A percentile compares a stretch with the other conserved stretches of the same genome.
These are phyloP conservation scores for Alnus rubra DNA, from an alignment of 306 rosid genomes.

Conservation along the genomic window DNA sequence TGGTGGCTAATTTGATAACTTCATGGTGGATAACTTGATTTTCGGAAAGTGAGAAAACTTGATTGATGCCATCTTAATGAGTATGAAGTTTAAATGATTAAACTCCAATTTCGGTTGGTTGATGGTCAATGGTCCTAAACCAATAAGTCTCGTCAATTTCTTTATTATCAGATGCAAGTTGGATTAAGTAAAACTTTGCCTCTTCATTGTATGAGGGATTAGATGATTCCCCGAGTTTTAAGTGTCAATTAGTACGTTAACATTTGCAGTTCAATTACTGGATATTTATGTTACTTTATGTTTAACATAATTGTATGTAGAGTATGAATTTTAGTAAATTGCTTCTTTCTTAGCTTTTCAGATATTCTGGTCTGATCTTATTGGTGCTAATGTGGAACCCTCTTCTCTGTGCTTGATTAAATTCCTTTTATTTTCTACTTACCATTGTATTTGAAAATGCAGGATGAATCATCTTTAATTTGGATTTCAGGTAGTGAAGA, in stretches of 20 bases:
- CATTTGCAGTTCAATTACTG: constrained; percentile 10
- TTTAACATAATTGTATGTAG: constrained; percentile 18
- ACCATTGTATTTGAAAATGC: constrained; percentile 31
- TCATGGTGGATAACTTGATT: too few species aligned
- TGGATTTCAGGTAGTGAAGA: constrained; percentile 89
- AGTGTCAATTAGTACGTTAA: constrained; percentile 9
- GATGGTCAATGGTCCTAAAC: too few species aligned
- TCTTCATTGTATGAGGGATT: background rate
- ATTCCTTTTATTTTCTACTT: constrained; percentile 27
- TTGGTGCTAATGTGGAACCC: constrained; percentile 4
- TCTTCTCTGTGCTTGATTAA: constrained; percentile 6
- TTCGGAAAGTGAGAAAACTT: too few species aligned
- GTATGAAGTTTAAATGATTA: too few species aligned
- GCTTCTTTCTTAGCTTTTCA: constrained; percentile 10
- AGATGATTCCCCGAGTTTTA: constrained; percentile 9
- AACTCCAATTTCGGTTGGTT: background rate
- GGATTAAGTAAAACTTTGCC: background rate
- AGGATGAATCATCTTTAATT: constrained; percentile 87
- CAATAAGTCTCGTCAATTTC: background rate
- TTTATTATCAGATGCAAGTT: background rate
- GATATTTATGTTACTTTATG: constrained; percentile 8
- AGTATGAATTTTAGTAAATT: constrained; percentile 4
- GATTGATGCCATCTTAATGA: too few species aligned
- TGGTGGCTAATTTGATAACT: too few species aligned
- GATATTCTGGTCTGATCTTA: constrained; percentile 13